A percentile compares a stretch with the other conserved stretches of the same genome.
phyloP scores from a whole-genome alignment of 2,329 filamentous ascomycete genomes.

The Xylariaceae sp. region DNA sequence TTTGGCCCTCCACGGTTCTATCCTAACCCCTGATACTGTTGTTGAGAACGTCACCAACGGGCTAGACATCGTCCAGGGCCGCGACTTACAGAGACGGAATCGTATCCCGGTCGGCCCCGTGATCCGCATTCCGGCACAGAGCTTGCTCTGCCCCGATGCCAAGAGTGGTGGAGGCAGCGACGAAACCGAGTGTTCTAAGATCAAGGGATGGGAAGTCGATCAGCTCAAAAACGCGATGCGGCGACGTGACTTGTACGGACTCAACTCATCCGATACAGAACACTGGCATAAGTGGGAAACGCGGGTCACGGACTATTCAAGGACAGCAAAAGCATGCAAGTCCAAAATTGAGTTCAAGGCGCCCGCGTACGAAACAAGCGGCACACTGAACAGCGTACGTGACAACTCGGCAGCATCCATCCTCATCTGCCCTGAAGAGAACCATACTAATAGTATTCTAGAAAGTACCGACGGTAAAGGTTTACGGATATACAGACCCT shows the following conservation, averaged over 20 bases:
- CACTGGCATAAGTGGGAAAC: conserved; percentile 1
- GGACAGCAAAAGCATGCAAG: neutral
- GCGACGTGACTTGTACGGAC: neutral
- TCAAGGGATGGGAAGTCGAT: conserved; percentile 2
- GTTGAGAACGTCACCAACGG: too few relatives aligned
- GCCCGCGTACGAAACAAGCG: conserved; percentile 1
- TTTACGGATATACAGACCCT: neutral
- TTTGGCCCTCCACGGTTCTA: neutral
- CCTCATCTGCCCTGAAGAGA: too few relatives aligned
- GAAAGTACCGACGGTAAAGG: too few relatives aligned
- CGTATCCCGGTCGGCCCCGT: neutral
- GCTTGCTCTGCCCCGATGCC: neutral
- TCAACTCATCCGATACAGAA: neutral
- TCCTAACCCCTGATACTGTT: too few relatives aligned
- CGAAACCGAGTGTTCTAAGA: neutral
- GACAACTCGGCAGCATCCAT: too few relatives aligned
- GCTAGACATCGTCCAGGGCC: neutral
- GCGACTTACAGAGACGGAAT: neutral
- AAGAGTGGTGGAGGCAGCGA: neutral
- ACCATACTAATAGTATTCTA: too few relatives aligned
- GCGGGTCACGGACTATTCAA: neutral
- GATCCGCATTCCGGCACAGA: neutral
- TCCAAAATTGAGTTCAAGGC: neutral
- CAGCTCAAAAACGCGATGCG: neutral
- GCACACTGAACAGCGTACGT: neutral